Conservation (phyloP, 2,329 filamentous ascomycete genomes). For the Sordariomycetes sp. region DNA sequence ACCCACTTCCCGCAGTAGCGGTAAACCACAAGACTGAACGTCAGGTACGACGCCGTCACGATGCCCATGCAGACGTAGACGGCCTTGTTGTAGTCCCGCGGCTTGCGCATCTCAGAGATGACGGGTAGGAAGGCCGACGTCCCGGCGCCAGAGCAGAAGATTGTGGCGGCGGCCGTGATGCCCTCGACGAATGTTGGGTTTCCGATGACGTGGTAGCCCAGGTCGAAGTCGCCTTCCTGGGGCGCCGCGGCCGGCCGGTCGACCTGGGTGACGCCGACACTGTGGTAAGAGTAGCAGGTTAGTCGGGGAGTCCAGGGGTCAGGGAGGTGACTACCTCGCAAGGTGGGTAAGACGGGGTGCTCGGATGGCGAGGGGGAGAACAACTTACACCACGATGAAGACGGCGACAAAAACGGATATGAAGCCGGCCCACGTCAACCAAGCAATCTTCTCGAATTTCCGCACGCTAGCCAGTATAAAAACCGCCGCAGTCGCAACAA, state of each 20-base stretch:
- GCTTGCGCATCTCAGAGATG: slow-evolving; percentile 50
- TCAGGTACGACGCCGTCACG: slow-evolving; percentile 41
- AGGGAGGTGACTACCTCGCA: too few relatives aligned
- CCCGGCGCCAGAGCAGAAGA: slow-evolving; percentile 45
- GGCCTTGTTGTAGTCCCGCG: slow-evolving; percentile 45
- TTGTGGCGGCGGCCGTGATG: slow-evolving; percentile 42
- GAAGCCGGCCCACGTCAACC: slow-evolving; percentile 49
- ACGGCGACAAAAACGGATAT: slow-evolving; percentile 42
- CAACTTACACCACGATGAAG: slow-evolving; percentile 36
- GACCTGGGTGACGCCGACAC: slow-evolving; percentile 39
- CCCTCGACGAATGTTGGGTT: slow-evolving; percentile 43
- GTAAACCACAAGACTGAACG: slow-evolving; percentile 47
- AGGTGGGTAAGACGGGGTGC: too few relatives aligned
- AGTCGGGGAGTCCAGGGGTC: background rate
- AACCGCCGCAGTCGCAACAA: slow-evolving; percentile 36
- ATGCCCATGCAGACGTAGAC: slow-evolving; percentile 45
- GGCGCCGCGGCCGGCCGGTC: slow-evolving; percentile 48
- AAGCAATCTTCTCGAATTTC: slow-evolving; percentile 47
- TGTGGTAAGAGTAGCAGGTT: slow-evolving; percentile 6
- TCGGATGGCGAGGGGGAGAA: background rate
- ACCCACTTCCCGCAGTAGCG: slow-evolving; percentile 49
- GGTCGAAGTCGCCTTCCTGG: slow-evolving; percentile 41
- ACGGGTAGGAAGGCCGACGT: slow-evolving; percentile 50
- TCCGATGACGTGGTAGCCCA: slow-evolving; percentile 42
- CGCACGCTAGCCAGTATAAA: slow-evolving; percentile 36